Percentiles rank a stretch among this genome's conserved stretches.
Evolutionary conservation across 306 rosid genomes (phyloP).

Genomic region (Pyrus bretschneideri): DNA sequence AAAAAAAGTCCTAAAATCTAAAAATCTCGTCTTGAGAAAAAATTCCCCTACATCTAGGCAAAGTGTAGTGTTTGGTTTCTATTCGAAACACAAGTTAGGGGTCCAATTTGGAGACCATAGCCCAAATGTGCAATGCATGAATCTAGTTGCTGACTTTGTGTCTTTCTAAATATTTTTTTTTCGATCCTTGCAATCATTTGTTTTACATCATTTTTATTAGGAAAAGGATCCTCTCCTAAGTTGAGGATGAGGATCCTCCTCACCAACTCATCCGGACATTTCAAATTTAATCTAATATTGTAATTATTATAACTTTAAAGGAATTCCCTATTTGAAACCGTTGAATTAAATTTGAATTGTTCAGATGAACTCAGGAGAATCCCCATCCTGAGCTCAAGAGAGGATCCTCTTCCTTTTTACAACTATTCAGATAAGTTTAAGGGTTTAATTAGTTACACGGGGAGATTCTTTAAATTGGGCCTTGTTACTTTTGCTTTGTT

Average conservation of each 20-base stretch:
- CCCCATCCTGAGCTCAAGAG: too few species aligned
- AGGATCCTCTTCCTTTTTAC: too few species aligned
- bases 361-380: too few species aligned
- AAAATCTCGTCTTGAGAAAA: background rate
- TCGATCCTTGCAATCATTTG: background rate
- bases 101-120: background rate
- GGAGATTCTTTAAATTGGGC: background rate
- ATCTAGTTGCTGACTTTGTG: background rate
- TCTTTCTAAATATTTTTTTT: background rate
- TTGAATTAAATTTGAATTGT: too few species aligned
- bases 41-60: background rate
- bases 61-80: background rate
- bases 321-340: too few species aligned
- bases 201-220: too few species aligned
- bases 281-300: too few species aligned
- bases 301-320: too few species aligned
- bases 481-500: background rate
- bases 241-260: too few species aligned
- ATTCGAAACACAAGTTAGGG: background rate
- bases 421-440: background rate
- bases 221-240: too few species aligned
- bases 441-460: background rate
- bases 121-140: background rate
- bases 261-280: too few species aligned
- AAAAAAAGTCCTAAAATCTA: background rate